Percentiles rank a stretch among this genome's conserved stretches.
phyloP scores from a whole-genome alignment of 441 rosid genomes.

The Populus hybrid region DNA sequence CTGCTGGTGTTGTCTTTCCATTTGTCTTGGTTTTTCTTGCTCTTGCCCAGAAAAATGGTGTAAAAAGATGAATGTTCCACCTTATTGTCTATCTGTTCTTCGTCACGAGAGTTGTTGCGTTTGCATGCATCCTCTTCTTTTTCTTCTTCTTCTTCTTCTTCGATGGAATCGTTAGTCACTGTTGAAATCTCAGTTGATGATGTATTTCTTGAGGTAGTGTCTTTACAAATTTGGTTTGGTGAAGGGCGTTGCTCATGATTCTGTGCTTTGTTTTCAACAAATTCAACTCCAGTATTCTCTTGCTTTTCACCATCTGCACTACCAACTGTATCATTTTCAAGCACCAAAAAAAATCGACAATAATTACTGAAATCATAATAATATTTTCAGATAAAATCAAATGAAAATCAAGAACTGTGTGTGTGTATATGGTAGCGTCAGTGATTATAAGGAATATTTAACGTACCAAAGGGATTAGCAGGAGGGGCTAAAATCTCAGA shows the following conservation, averaged over 20 bases:
- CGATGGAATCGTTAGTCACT: conserved; percentile 38
- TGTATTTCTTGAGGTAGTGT: conserved; percentile 2
- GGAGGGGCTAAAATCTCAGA: conserved; percentile 34
- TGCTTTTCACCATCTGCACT: neutral
- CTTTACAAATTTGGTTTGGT: neutral
- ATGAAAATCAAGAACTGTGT: neutral
- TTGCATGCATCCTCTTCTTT: conserved; percentile 22
- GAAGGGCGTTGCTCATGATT: neutral
- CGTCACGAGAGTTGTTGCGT: neutral
- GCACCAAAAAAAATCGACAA: neutral
- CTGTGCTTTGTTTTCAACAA: conserved; percentile 16
- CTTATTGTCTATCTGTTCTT: neutral
- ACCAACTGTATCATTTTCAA: neutral
- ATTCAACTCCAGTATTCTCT: neutral
- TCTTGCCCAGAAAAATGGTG: conserved; percentile 4
- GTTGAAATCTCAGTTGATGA: conserved; percentile 34
- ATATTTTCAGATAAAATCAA: neutral
- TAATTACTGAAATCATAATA: neutral
- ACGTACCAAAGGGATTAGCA: conserved; percentile 25
- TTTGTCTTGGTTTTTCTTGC: neutral
- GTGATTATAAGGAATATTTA: too few relatives aligned
- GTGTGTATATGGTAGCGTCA: neutral
- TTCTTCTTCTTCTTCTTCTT: conserved; percentile 1
- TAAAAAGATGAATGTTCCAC: neutral
- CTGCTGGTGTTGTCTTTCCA: neutral